Percentiles rank a stretch among this genome's conserved stretches.
These are phyloP conservation scores for Xenosphaeropsis pyriputrescens DNA, from an alignment of 2,329 filamentous ascomycete genomes.

Conservation along the genomic window DNA sequence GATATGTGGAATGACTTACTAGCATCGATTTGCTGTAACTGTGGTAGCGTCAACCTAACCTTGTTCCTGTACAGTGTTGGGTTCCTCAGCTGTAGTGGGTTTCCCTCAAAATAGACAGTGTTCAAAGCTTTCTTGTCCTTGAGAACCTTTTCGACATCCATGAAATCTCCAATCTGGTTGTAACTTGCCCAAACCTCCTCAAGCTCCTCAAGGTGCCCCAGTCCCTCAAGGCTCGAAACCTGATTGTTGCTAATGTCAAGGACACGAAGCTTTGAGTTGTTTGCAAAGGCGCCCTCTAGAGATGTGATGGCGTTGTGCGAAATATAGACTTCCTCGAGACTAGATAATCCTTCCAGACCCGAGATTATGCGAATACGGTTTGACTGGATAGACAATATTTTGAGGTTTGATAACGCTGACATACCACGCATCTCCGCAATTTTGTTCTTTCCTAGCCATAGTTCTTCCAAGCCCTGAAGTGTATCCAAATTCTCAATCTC, in stretches of 20 bases:
- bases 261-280: slow-evolving; percentile 52
- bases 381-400: slow-evolving; percentile 85
- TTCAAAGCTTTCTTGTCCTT: slow-evolving; percentile 64
- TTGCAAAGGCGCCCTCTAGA: slow-evolving; percentile 52
- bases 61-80: slow-evolving; percentile 93
- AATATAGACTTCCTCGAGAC: slow-evolving; percentile 86
- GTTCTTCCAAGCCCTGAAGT: slow-evolving; percentile 64
- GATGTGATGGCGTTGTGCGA: slow-evolving; percentile 83
- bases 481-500: slow-evolving; percentile 76
- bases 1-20: slow-evolving; percentile 46
- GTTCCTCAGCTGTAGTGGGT: slow-evolving; percentile 66
- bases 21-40: slow-evolving; percentile 88
- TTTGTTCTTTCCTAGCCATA: slow-evolving; percentile 96
- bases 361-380: slow-evolving; percentile 75
- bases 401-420: slow-evolving; percentile 59
- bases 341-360: slow-evolving; percentile 57
- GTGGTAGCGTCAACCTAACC: slow-evolving; percentile 71
- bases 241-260: slow-evolving; percentile 87
- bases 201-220: slow-evolving; percentile 53
- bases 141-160: slow-evolving; percentile 67
- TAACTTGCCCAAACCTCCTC: slow-evolving; percentile 94
- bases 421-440: slow-evolving; percentile 74
- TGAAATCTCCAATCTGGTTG: slow-evolving; percentile 67
- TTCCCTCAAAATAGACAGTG: slow-evolving; percentile 95
- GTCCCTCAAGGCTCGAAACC: slow-evolving; percentile 57